Evolutionary conservation across 2,329 filamentous ascomycete genomes (phyloP), one percentile per base, ranked within the genome.

Genomic region (Pseudogymnoascus sp.): DNA sequence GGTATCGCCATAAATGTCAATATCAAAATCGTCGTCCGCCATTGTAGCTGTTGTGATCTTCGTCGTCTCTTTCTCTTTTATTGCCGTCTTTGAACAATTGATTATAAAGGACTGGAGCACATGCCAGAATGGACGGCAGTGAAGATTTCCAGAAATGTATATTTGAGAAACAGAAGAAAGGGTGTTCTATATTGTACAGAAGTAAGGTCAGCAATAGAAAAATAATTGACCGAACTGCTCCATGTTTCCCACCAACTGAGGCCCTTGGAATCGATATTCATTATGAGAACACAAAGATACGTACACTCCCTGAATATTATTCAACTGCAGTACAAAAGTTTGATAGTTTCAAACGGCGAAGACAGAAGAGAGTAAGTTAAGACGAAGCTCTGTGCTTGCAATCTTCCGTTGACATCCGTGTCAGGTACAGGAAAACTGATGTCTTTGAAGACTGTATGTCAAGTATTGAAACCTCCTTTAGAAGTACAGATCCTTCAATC

Each of bases 11-110:
- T 88, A 89, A 69, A 88, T 85, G 67, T 89, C 86, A 75, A 89
- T 87, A 68, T 88, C 86, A 73, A 86, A 88, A 68, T 87, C 84
- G 69, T 87, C 84, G 69, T 88, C 85, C 67, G 85, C 83, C 85
- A 88, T 88, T 33, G 44, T 54, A 54, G n/a, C 8, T 35, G 10
- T 5, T 54, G 29, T 54, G 47, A 10, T 33, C 5, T 33, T 33
- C 29, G 47, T 33, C 5, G 29, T 54, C 29, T 54, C 47, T 7
- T 37, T 37, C 5, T 37, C 13, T 10, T 54, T 33, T 17, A 21
- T 54, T 54, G 47, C 47, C 47, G 47, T 35, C 47, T 35, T 54
- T 33, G 29, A 54, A 54, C 47, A 54, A 21, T 33, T 33, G 47
- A 33, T 26, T 54, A 54, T 54, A 54, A 29, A 50, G 24, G 44